Evolutionary conservation across 129 eudicot genomes (phyloP).

Genomic region (Calendula officinalis): DNA sequence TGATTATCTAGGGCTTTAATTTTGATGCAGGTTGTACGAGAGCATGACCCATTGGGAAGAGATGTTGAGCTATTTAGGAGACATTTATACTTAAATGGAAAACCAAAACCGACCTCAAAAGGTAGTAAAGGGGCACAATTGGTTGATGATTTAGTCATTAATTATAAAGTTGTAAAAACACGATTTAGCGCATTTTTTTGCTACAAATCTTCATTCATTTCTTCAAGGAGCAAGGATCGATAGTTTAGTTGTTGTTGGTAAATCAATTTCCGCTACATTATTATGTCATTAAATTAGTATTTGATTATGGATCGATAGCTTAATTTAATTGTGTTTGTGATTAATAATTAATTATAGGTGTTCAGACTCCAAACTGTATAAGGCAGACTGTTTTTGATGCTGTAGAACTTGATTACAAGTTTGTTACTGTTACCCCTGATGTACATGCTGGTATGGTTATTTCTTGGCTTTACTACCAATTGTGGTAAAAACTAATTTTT

Average conservation of each 20-base stretch:
- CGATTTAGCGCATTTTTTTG: constrained; percentile 89
- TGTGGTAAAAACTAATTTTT: neutral
- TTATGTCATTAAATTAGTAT: neutral
- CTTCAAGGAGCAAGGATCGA: constrained; percentile 65
- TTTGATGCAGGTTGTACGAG: constrained; percentile 77
- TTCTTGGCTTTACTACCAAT: neutral
- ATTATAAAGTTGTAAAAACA: constrained; percentile 85
- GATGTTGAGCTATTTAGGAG: constrained; percentile 87
- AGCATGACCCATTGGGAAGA: constrained; percentile 92
- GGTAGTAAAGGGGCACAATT: constrained; percentile 78
- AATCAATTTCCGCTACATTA: constrained; percentile 13
- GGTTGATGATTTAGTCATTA: constrained; percentile 71
- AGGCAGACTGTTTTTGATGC: constrained; percentile 45
- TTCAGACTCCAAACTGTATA: constrained; percentile 63
- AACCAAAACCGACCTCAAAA: constrained; percentile 78
- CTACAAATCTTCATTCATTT: constrained; percentile 74
- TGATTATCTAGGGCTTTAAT: neutral
- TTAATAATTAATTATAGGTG: constrained; percentile 42
- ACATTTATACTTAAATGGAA: constrained; percentile 55
- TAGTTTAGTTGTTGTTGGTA: constrained; percentile 67
- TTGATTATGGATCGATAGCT: neutral
- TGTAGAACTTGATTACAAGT: constrained; percentile 33
- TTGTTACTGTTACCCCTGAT: constrained; percentile 34
- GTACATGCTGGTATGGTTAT: constrained; percentile 36
- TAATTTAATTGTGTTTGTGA: neutral